Percentiles rank a stretch among this genome's conserved stretches.
Conservation (phyloP, 805 yeast species). For the Grigorovia jiainica region DNA sequence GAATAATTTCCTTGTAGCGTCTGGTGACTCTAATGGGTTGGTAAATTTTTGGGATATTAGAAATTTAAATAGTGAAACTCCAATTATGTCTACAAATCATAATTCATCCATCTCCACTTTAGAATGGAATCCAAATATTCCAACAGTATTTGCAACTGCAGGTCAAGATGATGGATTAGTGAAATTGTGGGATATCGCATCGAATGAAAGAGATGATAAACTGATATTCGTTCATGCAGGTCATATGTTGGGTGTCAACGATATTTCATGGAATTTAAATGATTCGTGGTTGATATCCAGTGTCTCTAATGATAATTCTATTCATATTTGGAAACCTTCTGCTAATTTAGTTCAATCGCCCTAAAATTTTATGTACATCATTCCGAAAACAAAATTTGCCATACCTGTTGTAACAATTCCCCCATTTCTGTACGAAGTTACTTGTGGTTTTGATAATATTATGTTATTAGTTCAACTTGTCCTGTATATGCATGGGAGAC, state of each 20-base stretch:
- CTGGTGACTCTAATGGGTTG: conserved; percentile 55
- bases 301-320: conserved; percentile 74
- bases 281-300: conserved; percentile 64
- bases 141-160: conserved; percentile 51
- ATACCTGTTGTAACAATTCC: too few species aligned
- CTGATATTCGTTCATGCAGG: conserved; percentile 70
- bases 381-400: too few species aligned
- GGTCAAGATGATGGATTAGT: conserved; percentile 58
- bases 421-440: too few species aligned
- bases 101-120: conserved; percentile 53
- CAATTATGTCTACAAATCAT: conserved; percentile 24
- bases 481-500: too few species aligned
- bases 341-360: conserved; percentile 23
- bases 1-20: conserved; percentile 48
- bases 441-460: too few species aligned
- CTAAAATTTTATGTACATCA: background rate
- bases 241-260: conserved; percentile 80
- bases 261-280: conserved; percentile 70
- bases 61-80: conserved; percentile 18
- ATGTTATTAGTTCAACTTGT: too few species aligned
- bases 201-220: conserved; percentile 15
- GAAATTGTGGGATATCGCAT: conserved; percentile 48
- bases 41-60: conserved; percentile 63
- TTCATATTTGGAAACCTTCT: conserved; percentile 80
- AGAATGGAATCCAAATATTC: conserved; percentile 59